Evolutionary conservation across 352 stramenopile species (phyloP), one percentile per base, ranked within the genome.

Genomic region (Pythium aphanidermatum): DNA sequence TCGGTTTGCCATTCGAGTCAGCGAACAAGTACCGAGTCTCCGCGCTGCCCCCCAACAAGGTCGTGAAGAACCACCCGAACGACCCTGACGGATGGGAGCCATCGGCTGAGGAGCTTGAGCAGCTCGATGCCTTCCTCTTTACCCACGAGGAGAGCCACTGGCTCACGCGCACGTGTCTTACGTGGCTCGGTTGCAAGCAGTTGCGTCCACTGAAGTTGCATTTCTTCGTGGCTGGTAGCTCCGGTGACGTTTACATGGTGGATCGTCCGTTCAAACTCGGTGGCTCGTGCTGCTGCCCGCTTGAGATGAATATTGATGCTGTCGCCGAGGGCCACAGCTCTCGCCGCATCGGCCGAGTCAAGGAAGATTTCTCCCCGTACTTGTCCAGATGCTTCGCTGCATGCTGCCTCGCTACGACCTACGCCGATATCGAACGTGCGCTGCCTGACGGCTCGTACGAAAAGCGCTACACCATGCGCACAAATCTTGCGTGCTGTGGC

Each of bases 21-120:
- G 48, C 40, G 28, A 87, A 87, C 70, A 72, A 76, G 53, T 87
- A 85, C 61, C 62, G 61, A 13, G 44, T 85, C 28, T 53, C 65
- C 21, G 19, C 57, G 16, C 55, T 87, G 20, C 70, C 65, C 35
- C 21, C 51, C 3, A 61, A 57, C 58, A 85, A 82, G 35, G 62
- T 65, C 10, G 66, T 76, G 42, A 83, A 81, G 58, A 79, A 62
- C 28, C 17, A 65, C 3, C 68, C 68, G 2, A 26, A 65, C 21
- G 71, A 81, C 44, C 25, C 55, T 0, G 48, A 73, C 19, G 68
- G 71, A 10, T 83, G 68, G 71, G 68, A 72, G 31, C 68, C 68
- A 0, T 63, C 56, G 16, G 37, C 17, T 14, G 53, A 74, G 4
- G 68, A 83, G 40, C 63, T 83, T n/a, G 63, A 71, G 14, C 19